Evolutionary conservation across 768 basidiomycete genomes (phyloP).

Genomic region (Stropharia rugosoannulata): DNA sequence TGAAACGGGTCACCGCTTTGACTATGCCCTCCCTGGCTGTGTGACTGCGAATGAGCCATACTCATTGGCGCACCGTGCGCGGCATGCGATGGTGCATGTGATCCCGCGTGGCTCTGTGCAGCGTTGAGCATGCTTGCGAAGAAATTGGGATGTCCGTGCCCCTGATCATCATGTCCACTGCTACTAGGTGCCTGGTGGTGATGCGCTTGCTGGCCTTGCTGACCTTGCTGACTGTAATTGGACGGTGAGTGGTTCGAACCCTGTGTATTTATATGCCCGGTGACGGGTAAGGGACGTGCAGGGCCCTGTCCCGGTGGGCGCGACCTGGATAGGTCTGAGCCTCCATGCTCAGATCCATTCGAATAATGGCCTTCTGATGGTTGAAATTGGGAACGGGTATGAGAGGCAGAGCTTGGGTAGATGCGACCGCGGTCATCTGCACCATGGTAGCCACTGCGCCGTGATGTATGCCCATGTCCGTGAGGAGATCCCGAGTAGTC

Average conservation of each 20-base stretch:
- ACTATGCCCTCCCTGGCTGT: neutral
- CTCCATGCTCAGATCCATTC: neutral
- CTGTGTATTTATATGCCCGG: neutral
- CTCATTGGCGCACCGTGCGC: neutral
- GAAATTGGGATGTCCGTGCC: neutral
- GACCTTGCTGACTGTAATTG: neutral
- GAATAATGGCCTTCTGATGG: neutral
- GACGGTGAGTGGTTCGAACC: neutral
- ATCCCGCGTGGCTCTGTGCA: neutral
- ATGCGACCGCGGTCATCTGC: neutral
- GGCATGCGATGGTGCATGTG: neutral
- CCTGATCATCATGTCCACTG: neutral
- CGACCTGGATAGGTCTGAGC: neutral
- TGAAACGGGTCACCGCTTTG: neutral
- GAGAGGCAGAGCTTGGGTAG: neutral
- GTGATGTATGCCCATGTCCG: too few species aligned
- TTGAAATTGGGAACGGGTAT: neutral
- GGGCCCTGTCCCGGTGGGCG: neutral
- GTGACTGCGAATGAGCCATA: neutral
- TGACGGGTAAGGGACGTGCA: neutral
- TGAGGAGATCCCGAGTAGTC: neutral
- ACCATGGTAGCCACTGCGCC: neutral
- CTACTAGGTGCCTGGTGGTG: neutral
- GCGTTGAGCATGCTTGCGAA: neutral
- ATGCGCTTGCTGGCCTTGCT: neutral